A percentile compares a stretch with the other conserved stretches of the same genome.
phyloP scores from a whole-genome alignment of 2,329 filamentous ascomycete genomes.

The Ceratocystis cubensis region DNA sequence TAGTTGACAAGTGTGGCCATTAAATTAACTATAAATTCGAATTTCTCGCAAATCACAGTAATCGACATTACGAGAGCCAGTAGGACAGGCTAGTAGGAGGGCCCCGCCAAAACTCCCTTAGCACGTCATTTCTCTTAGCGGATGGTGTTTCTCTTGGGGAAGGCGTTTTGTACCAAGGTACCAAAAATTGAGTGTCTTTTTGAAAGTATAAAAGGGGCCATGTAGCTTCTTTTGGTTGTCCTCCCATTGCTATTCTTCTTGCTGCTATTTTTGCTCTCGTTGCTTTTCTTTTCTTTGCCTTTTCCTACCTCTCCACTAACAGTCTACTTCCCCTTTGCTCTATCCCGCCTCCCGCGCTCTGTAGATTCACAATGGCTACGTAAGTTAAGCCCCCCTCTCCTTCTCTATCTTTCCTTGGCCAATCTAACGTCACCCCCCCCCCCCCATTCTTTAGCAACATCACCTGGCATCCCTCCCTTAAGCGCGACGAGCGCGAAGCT shows the following conservation, averaged over 20 bases:
- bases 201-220: conserved; percentile 1
- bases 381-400: conserved; percentile 6
- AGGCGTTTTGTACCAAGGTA: background rate
- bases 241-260: too few relatives aligned
- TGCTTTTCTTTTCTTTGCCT: conserved; percentile 9
- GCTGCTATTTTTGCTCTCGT: background rate
- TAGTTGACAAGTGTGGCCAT: background rate
- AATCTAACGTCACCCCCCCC: too few relatives aligned
- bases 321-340: background rate
- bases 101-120: conserved; percentile 9
- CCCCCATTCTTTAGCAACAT: conserved; percentile 52
- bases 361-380: conserved; percentile 19
- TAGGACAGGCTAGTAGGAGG: background rate
- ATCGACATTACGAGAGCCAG: background rate
- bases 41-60: background rate
- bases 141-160: background rate
- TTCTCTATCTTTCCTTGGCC: background rate
- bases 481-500: conserved; percentile 60
- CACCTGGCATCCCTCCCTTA: conserved; percentile 76
- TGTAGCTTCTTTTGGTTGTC: background rate
- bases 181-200: background rate
- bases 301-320: background rate
- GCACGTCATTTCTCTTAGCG: conserved; percentile 15
- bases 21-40: background rate
- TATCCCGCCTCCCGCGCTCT: too few relatives aligned